Percentiles rank a stretch among this genome's conserved stretches.
Conservation (phyloP, 208 protist genomes). For the Acanthamoeba lenticulata region DNA sequence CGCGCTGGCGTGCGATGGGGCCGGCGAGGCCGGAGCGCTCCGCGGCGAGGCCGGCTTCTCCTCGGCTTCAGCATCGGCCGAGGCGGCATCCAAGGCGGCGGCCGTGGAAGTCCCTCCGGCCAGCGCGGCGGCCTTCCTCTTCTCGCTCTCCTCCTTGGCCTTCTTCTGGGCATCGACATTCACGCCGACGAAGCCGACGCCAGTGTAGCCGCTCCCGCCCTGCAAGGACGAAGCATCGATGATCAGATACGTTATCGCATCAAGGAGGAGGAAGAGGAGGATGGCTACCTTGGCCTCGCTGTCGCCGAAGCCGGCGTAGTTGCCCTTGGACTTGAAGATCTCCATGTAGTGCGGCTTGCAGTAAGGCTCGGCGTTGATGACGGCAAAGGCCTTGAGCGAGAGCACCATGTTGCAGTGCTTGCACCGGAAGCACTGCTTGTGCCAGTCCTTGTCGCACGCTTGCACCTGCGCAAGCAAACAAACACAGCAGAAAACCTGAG, state of each 20-base stretch:
- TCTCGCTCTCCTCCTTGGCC: background rate
- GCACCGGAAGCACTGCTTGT: slow-evolving; percentile 1
- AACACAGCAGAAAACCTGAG: too few relatives aligned
- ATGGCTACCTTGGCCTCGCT: background rate
- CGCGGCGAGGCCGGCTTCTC: background rate
- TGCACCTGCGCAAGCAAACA: too few relatives aligned
- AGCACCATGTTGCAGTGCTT: slow-evolving; percentile 18
- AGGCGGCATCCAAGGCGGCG: background rate
- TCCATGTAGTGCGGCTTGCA: slow-evolving; percentile 18
- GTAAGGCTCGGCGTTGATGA: background rate
- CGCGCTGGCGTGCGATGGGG: too few relatives aligned
- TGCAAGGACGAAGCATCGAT: too few relatives aligned
- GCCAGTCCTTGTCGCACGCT: background rate
- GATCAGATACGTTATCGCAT: too few relatives aligned
- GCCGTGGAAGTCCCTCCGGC: too few relatives aligned
- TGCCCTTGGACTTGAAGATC: slow-evolving; percentile 17
- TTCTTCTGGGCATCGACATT: background rate
- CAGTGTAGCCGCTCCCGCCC: background rate
- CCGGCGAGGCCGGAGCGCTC: background rate
- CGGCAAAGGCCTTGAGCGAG: background rate
- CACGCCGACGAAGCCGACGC: background rate
- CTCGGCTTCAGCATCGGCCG: background rate
- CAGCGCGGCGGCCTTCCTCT: background rate
- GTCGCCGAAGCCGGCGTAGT: background rate
- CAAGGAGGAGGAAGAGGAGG: background rate